phyloP scores from a whole-genome alignment of 1,139 yeast species.

The Tardiomyces depauwii region DNA sequence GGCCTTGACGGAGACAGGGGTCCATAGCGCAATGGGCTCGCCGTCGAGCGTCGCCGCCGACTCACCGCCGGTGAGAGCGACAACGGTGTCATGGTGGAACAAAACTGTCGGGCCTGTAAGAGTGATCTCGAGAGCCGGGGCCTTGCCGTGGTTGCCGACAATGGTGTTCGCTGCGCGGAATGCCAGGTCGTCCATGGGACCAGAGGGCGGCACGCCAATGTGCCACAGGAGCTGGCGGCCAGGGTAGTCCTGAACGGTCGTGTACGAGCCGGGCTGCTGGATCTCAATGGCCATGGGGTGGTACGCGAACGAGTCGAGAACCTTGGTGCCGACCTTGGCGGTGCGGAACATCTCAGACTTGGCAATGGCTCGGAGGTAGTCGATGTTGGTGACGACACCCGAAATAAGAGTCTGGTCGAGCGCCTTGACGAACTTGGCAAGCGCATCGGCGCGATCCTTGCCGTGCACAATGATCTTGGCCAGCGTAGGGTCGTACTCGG shows the following conservation, averaged over 20 bases:
- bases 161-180: slow-evolving; percentile 81
- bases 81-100: slow-evolving; percentile 69
- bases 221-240: slow-evolving; percentile 88
- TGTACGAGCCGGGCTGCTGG: slow-evolving; percentile 80
- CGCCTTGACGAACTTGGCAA: slow-evolving; percentile 65
- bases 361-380: slow-evolving; percentile 78
- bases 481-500: slow-evolving; percentile 93
- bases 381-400: slow-evolving; percentile 85
- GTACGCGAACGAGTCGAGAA: slow-evolving; percentile 73
- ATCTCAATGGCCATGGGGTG: slow-evolving; percentile 78
- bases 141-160: slow-evolving; percentile 70
- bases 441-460: slow-evolving; percentile 73
- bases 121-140: slow-evolving; percentile 89
- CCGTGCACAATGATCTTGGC: slow-evolving; percentile 97
- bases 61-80: slow-evolving; percentile 81
- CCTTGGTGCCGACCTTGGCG: slow-evolving; percentile 78
- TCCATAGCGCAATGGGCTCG: slow-evolving; percentile 46
- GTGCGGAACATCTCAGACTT: slow-evolving; percentile 72
- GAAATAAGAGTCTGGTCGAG: slow-evolving; percentile 74
- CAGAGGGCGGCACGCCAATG: slow-evolving; percentile 94
- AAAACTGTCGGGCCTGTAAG: slow-evolving; percentile 73
- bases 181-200: slow-evolving; percentile 93
- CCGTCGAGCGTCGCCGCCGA: slow-evolving; percentile 60
- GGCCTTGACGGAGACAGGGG: slow-evolving; percentile 53
- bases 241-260: slow-evolving; percentile 93